phyloP scores from a whole-genome alignment of 2,329 filamentous ascomycete species.

The Pseudogymnoascus sp. region DNA sequence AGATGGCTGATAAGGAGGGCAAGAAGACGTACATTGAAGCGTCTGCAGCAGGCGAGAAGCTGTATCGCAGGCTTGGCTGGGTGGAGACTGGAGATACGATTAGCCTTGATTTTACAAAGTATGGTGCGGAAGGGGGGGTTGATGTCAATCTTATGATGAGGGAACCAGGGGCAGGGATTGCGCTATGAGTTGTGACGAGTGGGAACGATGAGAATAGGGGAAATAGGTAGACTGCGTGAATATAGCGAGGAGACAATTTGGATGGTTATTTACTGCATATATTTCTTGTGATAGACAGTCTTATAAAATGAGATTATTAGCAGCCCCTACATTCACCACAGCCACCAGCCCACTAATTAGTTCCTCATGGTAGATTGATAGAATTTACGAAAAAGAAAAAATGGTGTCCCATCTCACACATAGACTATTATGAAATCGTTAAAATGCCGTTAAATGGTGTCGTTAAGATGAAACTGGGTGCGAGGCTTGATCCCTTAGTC shows the following conservation, averaged over 20 bases:
- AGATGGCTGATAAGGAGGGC: constrained; percentile 30
- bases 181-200: background rate
- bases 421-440: no score
- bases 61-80: constrained; percentile 36
- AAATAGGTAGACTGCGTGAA: background rate
- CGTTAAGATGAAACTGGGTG: no score
- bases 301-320: background rate
- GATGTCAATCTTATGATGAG: constrained; percentile 1
- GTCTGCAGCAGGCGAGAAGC: constrained; percentile 28
- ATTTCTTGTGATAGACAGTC: background rate
- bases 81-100: constrained; percentile 22
- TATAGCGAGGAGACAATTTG: background rate
- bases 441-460: no score
- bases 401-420: no score
- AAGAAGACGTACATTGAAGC: constrained; percentile 34
- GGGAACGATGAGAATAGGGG: no score
- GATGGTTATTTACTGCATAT: background rate
- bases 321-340: no score
- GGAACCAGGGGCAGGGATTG: background rate
- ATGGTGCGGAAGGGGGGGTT: background rate
- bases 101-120: constrained; percentile 4
- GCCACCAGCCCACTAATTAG: no score
- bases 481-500: no score
- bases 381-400: no score
- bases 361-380: no score